A percentile compares a stretch with the other conserved stretches of the same genome.
Evolutionary conservation across 495 filamentous ascomycete genomes (phyloP).

Genomic region (Lasiosphaeria hispida): DNA sequence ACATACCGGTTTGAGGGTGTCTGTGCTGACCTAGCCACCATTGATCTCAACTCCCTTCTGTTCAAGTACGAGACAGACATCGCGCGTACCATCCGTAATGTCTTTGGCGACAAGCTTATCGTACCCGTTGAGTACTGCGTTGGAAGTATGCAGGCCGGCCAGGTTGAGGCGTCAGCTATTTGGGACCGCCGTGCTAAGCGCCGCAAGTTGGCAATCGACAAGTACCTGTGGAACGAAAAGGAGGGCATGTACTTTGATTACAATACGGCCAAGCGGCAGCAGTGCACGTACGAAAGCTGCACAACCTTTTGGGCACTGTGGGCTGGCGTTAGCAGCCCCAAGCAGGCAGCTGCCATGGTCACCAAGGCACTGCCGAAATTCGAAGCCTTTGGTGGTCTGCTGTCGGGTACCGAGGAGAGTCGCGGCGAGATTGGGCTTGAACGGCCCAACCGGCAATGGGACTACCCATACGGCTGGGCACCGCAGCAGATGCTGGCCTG

Average conservation of each 20-base stretch:
- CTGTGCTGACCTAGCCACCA: slow-evolving; percentile 84
- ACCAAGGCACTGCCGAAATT: slow-evolving; percentile 75
- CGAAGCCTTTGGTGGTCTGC: slow-evolving; percentile 83
- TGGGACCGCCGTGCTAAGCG: slow-evolving; percentile 86
- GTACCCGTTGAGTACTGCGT: slow-evolving; percentile 79
- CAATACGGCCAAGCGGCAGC: slow-evolving; percentile 74
- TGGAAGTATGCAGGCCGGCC: slow-evolving; percentile 52
- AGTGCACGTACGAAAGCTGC: slow-evolving; percentile 75
- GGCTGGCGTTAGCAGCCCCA: slow-evolving; percentile 78
- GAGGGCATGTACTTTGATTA: slow-evolving; percentile 97
- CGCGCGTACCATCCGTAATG: slow-evolving; percentile 70
- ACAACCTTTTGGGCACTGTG: slow-evolving; percentile 98
- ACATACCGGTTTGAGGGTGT: slow-evolving; percentile 87
- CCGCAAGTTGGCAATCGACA: slow-evolving; percentile 77
- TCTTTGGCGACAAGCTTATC: slow-evolving; percentile 74
- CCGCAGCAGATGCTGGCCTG: slow-evolving; percentile 98
- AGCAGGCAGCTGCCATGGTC: slow-evolving; percentile 76
- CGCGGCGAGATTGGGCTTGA: slow-evolving; percentile 76
- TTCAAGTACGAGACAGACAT: slow-evolving; percentile 98
- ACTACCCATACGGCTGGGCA: slow-evolving; percentile 97
- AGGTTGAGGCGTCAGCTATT: slow-evolving; percentile 71
- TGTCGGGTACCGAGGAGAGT: slow-evolving; percentile 82
- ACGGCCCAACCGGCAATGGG: slow-evolving; percentile 93
- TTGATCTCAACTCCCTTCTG: slow-evolving; percentile 88
- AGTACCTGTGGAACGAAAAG: slow-evolving; percentile 85